Evolutionary conservation across 2,329 filamentous ascomycete species (phyloP).

Genomic region (Penicillium psychrosexuale): DNA sequence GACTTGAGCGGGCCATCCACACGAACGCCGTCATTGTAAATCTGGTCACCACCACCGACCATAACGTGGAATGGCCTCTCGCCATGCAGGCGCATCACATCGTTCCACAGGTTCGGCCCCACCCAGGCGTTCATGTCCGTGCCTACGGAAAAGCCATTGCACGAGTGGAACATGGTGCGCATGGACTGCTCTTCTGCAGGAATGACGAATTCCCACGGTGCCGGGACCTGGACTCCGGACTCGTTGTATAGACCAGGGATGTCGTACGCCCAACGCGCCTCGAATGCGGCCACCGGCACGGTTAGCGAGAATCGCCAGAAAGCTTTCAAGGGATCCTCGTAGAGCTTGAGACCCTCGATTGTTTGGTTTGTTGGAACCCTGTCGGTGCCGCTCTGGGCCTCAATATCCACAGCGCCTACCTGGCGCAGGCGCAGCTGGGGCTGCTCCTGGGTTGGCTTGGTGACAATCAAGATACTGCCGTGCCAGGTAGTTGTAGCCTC

Average conservation of each 20-base stretch:
- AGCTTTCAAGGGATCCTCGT: constrained; percentile 56
- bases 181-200: constrained; percentile 61
- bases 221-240: constrained; percentile 54
- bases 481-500: constrained; percentile 58
- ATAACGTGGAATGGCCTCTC: constrained; percentile 63
- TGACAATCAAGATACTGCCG: constrained; percentile 82
- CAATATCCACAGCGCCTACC: constrained; percentile 31
- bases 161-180: constrained; percentile 68
- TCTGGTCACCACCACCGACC: constrained; percentile 89
- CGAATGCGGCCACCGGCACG: constrained; percentile 66
- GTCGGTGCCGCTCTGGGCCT: constrained; percentile 16
- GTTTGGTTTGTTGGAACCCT: constrained; percentile 15
- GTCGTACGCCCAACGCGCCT: constrained; percentile 75
- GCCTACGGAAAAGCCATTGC: constrained; percentile 66
- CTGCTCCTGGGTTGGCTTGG: constrained; percentile 64
- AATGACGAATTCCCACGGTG: constrained; percentile 54
- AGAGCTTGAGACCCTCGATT: constrained; percentile 54
- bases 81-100: constrained; percentile 60
- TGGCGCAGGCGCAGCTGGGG: constrained; percentile 54
- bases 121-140: constrained; percentile 62
- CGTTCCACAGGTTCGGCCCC: constrained; percentile 62
- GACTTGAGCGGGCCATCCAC: constrained; percentile 73
- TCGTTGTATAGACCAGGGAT: constrained; percentile 65
- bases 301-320: constrained; percentile 59
- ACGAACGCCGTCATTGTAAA: constrained; percentile 73